Percentiles rank a stretch among this genome's conserved stretches.
phyloP scores from a whole-genome alignment of 495 filamentous ascomycete species.

The Aeminium ludgeri region DNA sequence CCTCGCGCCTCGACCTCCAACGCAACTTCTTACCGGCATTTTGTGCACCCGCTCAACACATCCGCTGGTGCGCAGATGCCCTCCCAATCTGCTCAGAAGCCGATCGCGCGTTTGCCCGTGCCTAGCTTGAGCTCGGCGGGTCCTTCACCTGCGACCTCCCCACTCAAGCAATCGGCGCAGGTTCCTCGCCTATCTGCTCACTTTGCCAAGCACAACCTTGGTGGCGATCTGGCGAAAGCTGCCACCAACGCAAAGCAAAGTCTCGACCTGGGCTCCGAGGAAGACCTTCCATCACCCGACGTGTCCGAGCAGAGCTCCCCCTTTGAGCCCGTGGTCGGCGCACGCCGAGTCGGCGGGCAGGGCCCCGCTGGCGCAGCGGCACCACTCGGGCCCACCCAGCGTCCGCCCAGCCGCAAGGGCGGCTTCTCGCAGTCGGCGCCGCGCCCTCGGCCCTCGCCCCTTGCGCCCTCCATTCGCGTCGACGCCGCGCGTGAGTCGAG shows the following conservation, averaged over 20 bases:
- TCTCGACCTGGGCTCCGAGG: constrained; percentile 34
- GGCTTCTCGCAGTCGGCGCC: constrained; percentile 9
- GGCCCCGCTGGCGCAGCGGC: constrained; percentile 1
- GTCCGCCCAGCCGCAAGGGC: constrained; percentile 16
- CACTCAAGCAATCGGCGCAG: constrained; percentile 45
- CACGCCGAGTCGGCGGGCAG: background rate
- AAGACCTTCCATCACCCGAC: constrained; percentile 5
- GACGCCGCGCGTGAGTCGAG: background rate
- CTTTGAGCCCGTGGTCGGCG: background rate
- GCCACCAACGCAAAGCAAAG: constrained; percentile 40
- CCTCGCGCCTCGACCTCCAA: constrained; percentile 4
- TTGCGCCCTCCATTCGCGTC: background rate
- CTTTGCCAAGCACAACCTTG: constrained; percentile 49
- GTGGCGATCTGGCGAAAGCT: constrained; percentile 44
- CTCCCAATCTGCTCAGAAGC: background rate
- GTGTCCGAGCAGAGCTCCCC: constrained; percentile 19
- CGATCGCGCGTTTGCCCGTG: background rate
- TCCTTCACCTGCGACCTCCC: constrained; percentile 3
- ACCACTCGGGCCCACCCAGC: background rate
- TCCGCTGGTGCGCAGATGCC: background rate
- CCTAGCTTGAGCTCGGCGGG: constrained; percentile 8
- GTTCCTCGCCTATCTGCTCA: constrained; percentile 56
- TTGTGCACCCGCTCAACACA: constrained; percentile 14
- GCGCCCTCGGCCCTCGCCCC: constrained; percentile 10
- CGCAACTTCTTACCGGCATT: background rate